Conservation (phyloP, 2,329 filamentous ascomycete genomes). For the Aureobasidium namibiae region DNA sequence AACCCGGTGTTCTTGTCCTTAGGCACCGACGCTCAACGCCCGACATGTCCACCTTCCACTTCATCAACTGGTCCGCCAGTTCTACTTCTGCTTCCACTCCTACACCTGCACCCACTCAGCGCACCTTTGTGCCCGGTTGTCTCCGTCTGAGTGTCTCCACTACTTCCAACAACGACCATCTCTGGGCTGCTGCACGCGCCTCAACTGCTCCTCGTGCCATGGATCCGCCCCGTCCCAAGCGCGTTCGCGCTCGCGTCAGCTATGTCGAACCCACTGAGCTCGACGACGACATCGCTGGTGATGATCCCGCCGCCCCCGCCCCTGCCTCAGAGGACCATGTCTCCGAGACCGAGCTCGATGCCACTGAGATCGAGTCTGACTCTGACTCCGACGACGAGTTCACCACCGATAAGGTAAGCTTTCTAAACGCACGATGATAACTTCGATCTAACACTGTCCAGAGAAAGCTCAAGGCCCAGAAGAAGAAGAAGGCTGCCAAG, state of each 20-base stretch:
- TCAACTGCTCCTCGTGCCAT: too few species aligned
- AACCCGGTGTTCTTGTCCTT: neutral
- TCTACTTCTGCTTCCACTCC: too few species aligned
- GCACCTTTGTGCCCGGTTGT: neutral
- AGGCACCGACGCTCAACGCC: neutral
- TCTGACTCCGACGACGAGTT: constrained; percentile 1
- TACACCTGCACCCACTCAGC: neutral
- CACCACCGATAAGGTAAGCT: neutral
- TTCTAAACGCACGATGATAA: neutral
- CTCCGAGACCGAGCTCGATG: neutral
- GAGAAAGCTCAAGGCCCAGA: neutral
- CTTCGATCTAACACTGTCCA: neutral
- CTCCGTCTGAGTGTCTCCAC: neutral
- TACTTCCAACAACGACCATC: neutral
- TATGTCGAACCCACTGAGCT: neutral
- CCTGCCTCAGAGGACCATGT: neutral
- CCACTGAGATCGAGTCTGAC: neutral
- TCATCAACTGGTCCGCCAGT: neutral
- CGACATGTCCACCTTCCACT: neutral
- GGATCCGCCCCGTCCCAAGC: neutral
- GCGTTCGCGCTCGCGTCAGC: neutral
- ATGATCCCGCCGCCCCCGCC: neutral
- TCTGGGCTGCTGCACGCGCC: neutral
- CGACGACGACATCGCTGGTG: neutral
- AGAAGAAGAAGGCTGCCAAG: neutral